A percentile compares a stretch with the other conserved stretches of the same genome.
Evolutionary conservation across 2,329 filamentous ascomycete species (phyloP).

Genomic region (Verticillium albo-atrum): DNA sequence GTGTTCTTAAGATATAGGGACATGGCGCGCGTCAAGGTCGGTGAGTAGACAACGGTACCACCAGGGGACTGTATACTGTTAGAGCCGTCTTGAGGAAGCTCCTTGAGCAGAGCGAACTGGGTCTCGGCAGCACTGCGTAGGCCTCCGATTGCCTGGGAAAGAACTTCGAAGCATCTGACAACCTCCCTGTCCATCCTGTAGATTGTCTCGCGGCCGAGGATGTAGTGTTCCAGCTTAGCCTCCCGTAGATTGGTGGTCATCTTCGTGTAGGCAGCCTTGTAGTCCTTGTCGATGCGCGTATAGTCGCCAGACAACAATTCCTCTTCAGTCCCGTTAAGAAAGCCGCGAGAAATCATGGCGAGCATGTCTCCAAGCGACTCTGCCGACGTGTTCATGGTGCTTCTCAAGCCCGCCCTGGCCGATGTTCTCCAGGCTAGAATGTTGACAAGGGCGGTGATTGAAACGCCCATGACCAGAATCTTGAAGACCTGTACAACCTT

Average conservation of each 20-base stretch:
- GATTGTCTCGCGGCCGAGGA: slow-evolving; percentile 72
- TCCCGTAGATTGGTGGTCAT: slow-evolving; percentile 78
- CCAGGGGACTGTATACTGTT: slow-evolving; percentile 25
- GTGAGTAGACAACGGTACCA: slow-evolving; percentile 22
- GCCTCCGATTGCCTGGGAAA: slow-evolving; percentile 86
- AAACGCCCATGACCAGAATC: slow-evolving; percentile 76
- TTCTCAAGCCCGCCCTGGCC: slow-evolving; percentile 67
- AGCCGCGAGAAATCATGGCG: slow-evolving; percentile 74
- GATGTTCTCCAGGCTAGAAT: slow-evolving; percentile 74
- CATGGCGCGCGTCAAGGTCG: slow-evolving; percentile 19
- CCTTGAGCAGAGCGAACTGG: slow-evolving; percentile 79
- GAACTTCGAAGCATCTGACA: slow-evolving; percentile 76
- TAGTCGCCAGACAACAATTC: slow-evolving; percentile 68
- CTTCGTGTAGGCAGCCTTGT: slow-evolving; percentile 62
- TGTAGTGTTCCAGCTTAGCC: slow-evolving; percentile 84
- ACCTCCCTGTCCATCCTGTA: slow-evolving; percentile 76
- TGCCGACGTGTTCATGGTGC: slow-evolving; percentile 69
- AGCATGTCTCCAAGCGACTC: slow-evolving; percentile 77
- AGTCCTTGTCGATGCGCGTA: slow-evolving; percentile 54
- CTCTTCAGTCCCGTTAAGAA: slow-evolving; percentile 76
- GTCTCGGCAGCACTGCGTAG: slow-evolving; percentile 84
- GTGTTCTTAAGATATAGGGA: slow-evolving; percentile 32
- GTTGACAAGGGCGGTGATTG: slow-evolving; percentile 68
- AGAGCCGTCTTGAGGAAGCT: slow-evolving; percentile 37
- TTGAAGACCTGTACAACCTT: slow-evolving; percentile 81